A percentile compares a stretch with the other conserved stretches of the same genome.
Evolutionary conservation across 306 rosid species (phyloP).

Genomic region (Vachellia collinsii): DNA sequence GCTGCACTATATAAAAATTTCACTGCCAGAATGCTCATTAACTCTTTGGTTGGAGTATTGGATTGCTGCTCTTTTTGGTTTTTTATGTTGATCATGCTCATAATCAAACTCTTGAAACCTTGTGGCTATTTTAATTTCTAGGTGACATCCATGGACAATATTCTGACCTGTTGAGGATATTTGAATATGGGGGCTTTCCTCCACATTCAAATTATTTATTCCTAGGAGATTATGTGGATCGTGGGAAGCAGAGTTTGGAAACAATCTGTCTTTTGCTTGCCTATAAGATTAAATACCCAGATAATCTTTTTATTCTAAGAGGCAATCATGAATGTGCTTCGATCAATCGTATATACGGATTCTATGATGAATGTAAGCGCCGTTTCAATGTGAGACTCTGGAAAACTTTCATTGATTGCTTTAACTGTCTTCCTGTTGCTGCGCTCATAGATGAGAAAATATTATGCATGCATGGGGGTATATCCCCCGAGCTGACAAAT

Average conservation of each 20-base stretch:
- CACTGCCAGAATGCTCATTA: not conserved
- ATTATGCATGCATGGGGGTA: conserved; percentile 93
- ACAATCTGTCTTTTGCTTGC: conserved; percentile 55
- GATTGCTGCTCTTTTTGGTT: not conserved
- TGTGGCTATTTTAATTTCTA: conserved; percentile 36
- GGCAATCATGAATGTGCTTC: conserved; percentile 91
- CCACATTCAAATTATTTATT: conserved; percentile 80
- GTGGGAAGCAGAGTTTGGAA: conserved; percentile 67
- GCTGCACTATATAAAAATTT: not conserved
- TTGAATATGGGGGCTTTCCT: conserved; percentile 87
- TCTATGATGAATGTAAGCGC: conserved; percentile 91
- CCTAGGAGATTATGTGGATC: conserved; percentile 63
- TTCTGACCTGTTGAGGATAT: conserved; percentile 65
- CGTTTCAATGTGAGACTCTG: conserved; percentile 83
- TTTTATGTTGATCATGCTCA: not conserved
- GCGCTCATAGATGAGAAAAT: conserved; percentile 85
- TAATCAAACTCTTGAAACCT: not conserved
- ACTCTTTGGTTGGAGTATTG: conserved; percentile 2
- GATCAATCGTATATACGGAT: conserved; percentile 86
- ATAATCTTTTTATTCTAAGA: conserved; percentile 53
- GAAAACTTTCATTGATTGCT: conserved; percentile 79
- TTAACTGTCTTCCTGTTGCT: conserved; percentile 89
- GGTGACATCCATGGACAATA: conserved; percentile 93
- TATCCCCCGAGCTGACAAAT: conserved; percentile 71
- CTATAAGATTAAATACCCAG: conserved; percentile 51